phyloP scores from a whole-genome alignment of 2,329 filamentous ascomycete genomes.

The Trichoderma atroviride region DNA sequence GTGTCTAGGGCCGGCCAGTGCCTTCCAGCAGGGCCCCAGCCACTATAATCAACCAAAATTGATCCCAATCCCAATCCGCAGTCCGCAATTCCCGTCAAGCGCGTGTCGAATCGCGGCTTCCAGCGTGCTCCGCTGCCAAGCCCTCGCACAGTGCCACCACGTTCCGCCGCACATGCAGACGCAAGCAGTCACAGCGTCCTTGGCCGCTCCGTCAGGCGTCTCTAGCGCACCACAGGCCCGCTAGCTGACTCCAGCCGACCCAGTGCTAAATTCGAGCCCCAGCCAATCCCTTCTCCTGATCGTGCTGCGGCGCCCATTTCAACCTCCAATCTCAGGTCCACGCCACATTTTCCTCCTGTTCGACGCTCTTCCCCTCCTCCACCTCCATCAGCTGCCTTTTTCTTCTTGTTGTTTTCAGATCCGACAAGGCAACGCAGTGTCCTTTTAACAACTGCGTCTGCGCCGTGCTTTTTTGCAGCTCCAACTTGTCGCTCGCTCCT shows the following conservation, averaged over 20 bases:
- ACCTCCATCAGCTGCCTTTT: neutral
- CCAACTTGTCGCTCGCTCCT: slow-evolving; percentile 19
- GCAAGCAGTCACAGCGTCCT: slow-evolving; percentile 18
- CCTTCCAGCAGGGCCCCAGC: neutral
- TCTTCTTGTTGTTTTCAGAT: neutral
- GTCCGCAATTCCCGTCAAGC: neutral
- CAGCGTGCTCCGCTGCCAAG: neutral
- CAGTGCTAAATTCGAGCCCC: slow-evolving; percentile 9
- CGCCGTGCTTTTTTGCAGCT: slow-evolving; percentile 17
- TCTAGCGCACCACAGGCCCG: slow-evolving; percentile 4
- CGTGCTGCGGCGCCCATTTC: neutral
- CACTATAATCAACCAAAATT: neutral
- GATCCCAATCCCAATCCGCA: neutral
- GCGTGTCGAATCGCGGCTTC: neutral
- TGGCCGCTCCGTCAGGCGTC: slow-evolving; percentile 2
- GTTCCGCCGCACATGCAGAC: neutral
- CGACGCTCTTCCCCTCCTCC: neutral
- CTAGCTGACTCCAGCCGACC: slow-evolving; percentile 7
- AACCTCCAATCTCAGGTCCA: slow-evolving; percentile 18
- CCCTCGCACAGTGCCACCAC: neutral
- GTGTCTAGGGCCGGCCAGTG: neutral
- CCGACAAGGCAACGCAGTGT: neutral
- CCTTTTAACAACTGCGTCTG: neutral
- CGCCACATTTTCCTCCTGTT: slow-evolving; percentile 19
- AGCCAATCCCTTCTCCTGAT: neutral